Percentiles rank a stretch among this genome's conserved stretches.
Conservation (phyloP, 257 asterid genomes). For the Salvia hispanica region DNA sequence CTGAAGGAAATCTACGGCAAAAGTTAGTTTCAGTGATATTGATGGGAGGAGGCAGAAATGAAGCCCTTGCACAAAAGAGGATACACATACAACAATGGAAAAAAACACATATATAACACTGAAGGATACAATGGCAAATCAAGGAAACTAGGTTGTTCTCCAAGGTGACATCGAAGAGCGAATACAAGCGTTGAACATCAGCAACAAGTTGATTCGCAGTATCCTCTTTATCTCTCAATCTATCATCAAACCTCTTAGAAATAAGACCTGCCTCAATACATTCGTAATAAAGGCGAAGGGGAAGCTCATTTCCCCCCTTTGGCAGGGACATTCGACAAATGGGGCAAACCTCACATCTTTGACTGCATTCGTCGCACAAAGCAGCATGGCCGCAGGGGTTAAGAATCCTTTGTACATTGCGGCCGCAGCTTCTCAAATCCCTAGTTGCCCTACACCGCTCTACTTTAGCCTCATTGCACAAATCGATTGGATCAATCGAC, state of each 20-base stretch:
- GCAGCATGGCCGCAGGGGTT: conserved; percentile 87
- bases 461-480: conserved; percentile 90
- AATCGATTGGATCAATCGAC: conserved; percentile 75
- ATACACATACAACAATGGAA: neutral
- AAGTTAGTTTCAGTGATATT: neutral
- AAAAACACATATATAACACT: conserved; percentile 16
- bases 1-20: neutral
- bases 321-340: conserved; percentile 72
- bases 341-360: conserved; percentile 90
- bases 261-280: conserved; percentile 88
- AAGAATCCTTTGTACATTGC: conserved; percentile 70
- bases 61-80: conserved; percentile 3
- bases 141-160: conserved; percentile 85
- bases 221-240: conserved; percentile 66
- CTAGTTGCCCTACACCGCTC: conserved; percentile 95
- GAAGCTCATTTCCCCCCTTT: conserved; percentile 57
- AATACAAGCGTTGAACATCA: conserved; percentile 78
- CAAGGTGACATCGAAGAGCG: conserved; percentile 83
- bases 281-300: conserved; percentile 83
- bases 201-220: conserved; percentile 57
- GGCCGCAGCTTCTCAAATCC: conserved; percentile 92
- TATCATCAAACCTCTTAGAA: conserved; percentile 76
- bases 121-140: conserved; percentile 89
- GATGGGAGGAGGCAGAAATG: neutral
- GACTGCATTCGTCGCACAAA: conserved; percentile 91